phyloP scores from a whole-genome alignment of 495 filamentous ascomycete genomes.

The Evernia prunastri region DNA sequence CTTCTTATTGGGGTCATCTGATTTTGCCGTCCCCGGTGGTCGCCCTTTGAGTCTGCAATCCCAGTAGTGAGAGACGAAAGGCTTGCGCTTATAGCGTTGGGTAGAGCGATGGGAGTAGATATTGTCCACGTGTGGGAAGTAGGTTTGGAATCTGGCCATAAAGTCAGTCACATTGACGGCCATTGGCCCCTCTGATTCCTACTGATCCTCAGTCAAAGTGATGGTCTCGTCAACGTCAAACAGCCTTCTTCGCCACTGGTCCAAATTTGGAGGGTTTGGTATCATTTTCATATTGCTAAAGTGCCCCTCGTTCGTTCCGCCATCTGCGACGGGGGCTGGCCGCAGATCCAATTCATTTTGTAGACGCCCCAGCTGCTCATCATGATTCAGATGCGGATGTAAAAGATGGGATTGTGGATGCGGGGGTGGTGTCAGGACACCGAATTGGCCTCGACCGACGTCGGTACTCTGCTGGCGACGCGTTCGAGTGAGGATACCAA shows the following conservation, averaged over 20 bases:
- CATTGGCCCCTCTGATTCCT: constrained; percentile 30
- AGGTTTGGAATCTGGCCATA: constrained; percentile 64
- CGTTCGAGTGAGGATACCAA: constrained; percentile 34
- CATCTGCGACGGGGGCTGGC: constrained; percentile 28
- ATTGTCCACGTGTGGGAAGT: constrained; percentile 88
- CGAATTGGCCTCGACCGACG: constrained; percentile 33
- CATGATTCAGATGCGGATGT: constrained; percentile 27
- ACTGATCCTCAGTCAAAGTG: constrained; percentile 73
- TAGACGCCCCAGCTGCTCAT: constrained; percentile 32
- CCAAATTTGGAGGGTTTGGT: constrained; percentile 60
- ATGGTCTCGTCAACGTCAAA: constrained; percentile 74
- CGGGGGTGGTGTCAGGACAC: constrained; percentile 36
- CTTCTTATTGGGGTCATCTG: constrained; percentile 80
- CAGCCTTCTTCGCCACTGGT: constrained; percentile 65
- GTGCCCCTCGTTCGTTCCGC: constrained; percentile 40
- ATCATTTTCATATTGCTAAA: constrained; percentile 54
- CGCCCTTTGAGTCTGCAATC: constrained; percentile 85
- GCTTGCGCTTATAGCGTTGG: constrained; percentile 76
- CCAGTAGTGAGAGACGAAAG: constrained; percentile 82
- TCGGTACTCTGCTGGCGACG: constrained; percentile 27
- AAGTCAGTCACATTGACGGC: constrained; percentile 1
- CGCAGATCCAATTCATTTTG: constrained; percentile 36
- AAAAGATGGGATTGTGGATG: constrained; percentile 24
- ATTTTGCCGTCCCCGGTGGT: constrained; percentile 76
- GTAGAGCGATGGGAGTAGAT: constrained; percentile 88